phyloP scores from a whole-genome alignment of 163 green algal genomes.

The Prototheca cutis region DNA sequence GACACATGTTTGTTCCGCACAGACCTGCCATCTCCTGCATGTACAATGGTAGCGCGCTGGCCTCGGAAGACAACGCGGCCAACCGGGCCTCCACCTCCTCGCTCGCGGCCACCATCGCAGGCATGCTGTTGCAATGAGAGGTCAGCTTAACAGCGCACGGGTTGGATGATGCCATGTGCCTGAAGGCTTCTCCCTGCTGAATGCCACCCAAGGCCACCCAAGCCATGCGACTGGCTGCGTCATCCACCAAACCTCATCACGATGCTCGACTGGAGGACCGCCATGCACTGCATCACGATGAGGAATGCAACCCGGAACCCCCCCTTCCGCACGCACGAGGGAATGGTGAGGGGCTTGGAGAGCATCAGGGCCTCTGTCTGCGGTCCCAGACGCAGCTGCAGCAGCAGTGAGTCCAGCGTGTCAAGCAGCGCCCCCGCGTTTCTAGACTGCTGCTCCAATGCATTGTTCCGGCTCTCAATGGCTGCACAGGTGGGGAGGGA shows the following conservation, averaged over 20 bases:
- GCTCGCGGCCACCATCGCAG: not conserved
- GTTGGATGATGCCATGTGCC: too few species aligned
- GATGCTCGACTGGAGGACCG: too few species aligned
- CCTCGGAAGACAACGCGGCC: not conserved
- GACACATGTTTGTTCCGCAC: too few species aligned
- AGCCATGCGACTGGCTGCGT: too few species aligned
- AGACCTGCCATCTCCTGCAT: too few species aligned
- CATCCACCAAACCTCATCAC: too few species aligned
- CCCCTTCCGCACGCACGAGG: slow-evolving; percentile 9
- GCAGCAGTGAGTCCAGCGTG: slow-evolving; percentile 44
- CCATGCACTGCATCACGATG: too few species aligned
- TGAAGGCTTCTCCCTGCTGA: too few species aligned
- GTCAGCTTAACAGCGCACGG: too few species aligned
- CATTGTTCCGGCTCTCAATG: slow-evolving; percentile 83
- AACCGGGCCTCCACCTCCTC: not conserved
- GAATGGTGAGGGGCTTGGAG: slow-evolving; percentile 13
- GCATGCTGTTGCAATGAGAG: too few species aligned
- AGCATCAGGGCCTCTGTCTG: slow-evolving; percentile 18
- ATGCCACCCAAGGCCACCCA: too few species aligned
- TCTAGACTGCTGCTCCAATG: slow-evolving; percentile 56
- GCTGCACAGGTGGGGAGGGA: slow-evolving; percentile 38
- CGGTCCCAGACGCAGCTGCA: slow-evolving; percentile 13
- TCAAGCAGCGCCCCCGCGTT: slow-evolving; percentile 63
- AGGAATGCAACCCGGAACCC: not conserved
- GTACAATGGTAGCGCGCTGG: too few species aligned